Evolutionary conservation across 768 basidiomycete genomes (phyloP), one percentile per base, ranked within the genome.

Genomic region (Bullera alba): DNA sequence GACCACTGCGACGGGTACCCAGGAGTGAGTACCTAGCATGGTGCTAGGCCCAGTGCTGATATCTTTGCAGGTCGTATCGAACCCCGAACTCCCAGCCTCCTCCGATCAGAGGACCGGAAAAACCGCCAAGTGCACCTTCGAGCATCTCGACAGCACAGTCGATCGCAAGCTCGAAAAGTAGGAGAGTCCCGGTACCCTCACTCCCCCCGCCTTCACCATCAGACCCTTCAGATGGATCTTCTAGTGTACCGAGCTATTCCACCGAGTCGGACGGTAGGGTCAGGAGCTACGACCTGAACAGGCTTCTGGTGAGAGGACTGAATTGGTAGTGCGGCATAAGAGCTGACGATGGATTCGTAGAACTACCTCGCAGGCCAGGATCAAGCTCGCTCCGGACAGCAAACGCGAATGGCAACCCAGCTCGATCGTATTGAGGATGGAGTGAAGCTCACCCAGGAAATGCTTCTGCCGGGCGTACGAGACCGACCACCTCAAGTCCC

Each of bases 361-460:
- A 70, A 79, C 32, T 75, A 77, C 47, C 69, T 83, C 8, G 81
- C 85, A 45, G 82, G 86, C 46, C 62, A 88, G 12, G 81, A 88
- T 58, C 75, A 78, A 27, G 74, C 76, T 16, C 75, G 85, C 46
- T 82, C 80, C 0, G 76, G 79, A 2, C 85, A 91, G 57, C 79
- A 77, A 26, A 76, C 79, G 23, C 82, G 83, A 15, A 65, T 91
- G 6, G 77, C 78, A 0, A 81, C 80, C 39, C 82, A 85, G 62
- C 76, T 93, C 3, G 79, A 79, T 45, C 79, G 81, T 0, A 80
- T 95, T 32, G 79, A 84, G 50, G 76, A 83, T 30, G 82, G 86
- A 56, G 74, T 93, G 12, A 80, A 82, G 38, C 75, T 91, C 19
- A 64, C 70, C 2, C 54, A 63, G 10, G 80, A 25, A 79, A 48